Base-by-base conservation (phyloP, 2,329 filamentous ascomycete genomes). In the Penicillium sp. region DNA sequence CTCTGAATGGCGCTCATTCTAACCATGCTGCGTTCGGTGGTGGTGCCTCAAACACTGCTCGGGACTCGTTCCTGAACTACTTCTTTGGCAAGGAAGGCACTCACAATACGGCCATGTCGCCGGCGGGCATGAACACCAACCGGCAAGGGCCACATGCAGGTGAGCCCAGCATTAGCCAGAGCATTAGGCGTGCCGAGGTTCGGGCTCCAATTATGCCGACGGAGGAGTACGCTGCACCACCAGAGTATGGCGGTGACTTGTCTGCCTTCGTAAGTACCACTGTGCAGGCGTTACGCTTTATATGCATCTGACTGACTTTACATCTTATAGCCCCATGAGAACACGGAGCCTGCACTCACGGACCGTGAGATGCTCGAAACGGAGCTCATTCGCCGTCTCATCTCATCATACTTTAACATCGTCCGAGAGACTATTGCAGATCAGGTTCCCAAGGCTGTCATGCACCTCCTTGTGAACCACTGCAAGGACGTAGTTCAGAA, bases 391-490 rank as follows among this genome's bases (percentile, higher is more conserved):
- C 89, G 93, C 45, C 90, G 92, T 45, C 84, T 99, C 54, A 99
- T 99, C 72, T 96, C 90, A 32, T 97, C 92, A 1, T 99, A 99
- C 80, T 99, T 99, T 81, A 96, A 96, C 74, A 99, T 99, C 68
- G 94, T 99, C 45, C 90, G 94, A 60, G 94, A 99, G 76, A 93
- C 91, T n/a, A 96, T 97, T 66, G 93, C 93, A 42, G 94, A 99
- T 72, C 93, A 97, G 77, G 94, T 99, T 12, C 94, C 94, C 63
- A 99, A 99, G 78, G 94, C 94, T 6, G 89, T 99, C 65, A 99
- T 99, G 94, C 94, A 99, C 73, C 84, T 99, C 45, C 84, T 99
- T 34, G 94, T 99, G 70, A 99, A 99, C 76, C 90, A 97, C 79
- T 96, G 90, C 77, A 97, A 97, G 75, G 94, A 99, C 64, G 93